These are phyloP conservation scores for Dipodascopsis uninucleata DNA, from an alignment of 805 yeast genomes.

Conservation along the genomic window DNA sequence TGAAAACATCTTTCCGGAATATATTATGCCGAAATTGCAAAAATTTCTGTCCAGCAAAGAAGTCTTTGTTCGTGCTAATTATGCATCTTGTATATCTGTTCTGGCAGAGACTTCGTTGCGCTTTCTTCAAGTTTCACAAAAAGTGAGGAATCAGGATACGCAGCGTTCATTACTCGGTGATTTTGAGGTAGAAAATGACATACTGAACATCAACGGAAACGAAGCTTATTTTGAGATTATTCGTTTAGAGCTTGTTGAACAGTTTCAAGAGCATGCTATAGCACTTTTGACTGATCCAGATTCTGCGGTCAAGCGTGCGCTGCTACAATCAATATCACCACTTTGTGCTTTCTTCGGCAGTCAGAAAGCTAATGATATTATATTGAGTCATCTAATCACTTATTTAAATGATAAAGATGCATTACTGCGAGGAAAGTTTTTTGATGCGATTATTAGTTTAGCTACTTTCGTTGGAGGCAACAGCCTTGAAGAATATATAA, in stretches of 20 bases:
- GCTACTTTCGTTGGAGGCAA: constrained; percentile 78
- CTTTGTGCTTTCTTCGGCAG: constrained; percentile 79
- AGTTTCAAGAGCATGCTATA: constrained; percentile 64
- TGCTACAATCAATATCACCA: constrained; percentile 68
- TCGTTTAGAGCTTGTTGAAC: constrained; percentile 46
- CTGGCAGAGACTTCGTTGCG: constrained; percentile 62
- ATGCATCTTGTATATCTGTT: constrained; percentile 70
- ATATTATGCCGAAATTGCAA: constrained; percentile 66
- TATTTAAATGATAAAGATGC: constrained; percentile 78
- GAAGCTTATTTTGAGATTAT: constrained; percentile 35
- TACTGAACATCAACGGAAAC: constrained; percentile 27
- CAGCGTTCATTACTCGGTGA: constrained; percentile 34
- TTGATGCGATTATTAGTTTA: constrained; percentile 65
- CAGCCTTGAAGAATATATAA: constrained; percentile 78
- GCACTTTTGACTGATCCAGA: constrained; percentile 66
- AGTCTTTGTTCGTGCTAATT: constrained; percentile 54
- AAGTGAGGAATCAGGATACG: constrained; percentile 38
- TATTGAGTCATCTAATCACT: constrained; percentile 85
- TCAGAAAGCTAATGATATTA: constrained; percentile 82
- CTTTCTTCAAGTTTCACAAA: constrained; percentile 57
- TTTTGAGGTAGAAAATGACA: constrained; percentile 46
- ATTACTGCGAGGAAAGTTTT: constrained; percentile 63
- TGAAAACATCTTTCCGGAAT: constrained; percentile 73
- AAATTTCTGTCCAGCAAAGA: constrained; percentile 42
- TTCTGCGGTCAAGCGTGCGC: constrained; percentile 61